phyloP scores from a whole-genome alignment of 176 grass and related monocot genomes.

The Stipa capillata region DNA sequence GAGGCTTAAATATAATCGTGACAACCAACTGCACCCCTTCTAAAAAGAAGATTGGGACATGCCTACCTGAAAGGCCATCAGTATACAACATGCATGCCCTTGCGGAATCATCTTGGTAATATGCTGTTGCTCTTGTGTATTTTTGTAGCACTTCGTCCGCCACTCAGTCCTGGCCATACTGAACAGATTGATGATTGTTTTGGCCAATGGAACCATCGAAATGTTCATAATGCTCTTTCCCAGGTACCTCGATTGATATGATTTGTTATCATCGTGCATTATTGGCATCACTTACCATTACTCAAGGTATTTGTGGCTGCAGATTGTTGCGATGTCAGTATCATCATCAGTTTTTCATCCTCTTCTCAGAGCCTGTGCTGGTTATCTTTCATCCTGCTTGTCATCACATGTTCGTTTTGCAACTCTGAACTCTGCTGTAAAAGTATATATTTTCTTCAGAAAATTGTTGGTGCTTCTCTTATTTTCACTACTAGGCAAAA shows the following conservation, averaged over 20 bases:
- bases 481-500: conserved; percentile 59
- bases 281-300: conserved; percentile 23
- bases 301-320: conserved; percentile 38
- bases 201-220: conserved; percentile 72
- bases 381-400: conserved; percentile 88
- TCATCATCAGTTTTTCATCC: conserved; percentile 70
- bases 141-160: conserved; percentile 73
- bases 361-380: conserved; percentile 83
- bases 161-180: conserved; percentile 28
- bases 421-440: conserved; percentile 24
- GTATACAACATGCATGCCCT: not conserved
- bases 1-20: not conserved
- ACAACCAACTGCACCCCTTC: not conserved
- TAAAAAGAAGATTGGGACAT: not conserved
- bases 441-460: conserved; percentile 4
- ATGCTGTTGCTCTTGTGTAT: conserved; percentile 24
- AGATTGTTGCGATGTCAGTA: conserved; percentile 77
- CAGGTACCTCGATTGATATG: conserved; percentile 51
- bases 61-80: not conserved
- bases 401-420: conserved; percentile 68
- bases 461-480: conserved; percentile 12
- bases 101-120: conserved; percentile 15
- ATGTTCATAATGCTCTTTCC: conserved; percentile 74
- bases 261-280: conserved; percentile 12
- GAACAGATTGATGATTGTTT: conserved; percentile 88